phyloP scores from a whole-genome alignment of 1,284 basidiomycete genomes.

The Ustilago sp. region DNA sequence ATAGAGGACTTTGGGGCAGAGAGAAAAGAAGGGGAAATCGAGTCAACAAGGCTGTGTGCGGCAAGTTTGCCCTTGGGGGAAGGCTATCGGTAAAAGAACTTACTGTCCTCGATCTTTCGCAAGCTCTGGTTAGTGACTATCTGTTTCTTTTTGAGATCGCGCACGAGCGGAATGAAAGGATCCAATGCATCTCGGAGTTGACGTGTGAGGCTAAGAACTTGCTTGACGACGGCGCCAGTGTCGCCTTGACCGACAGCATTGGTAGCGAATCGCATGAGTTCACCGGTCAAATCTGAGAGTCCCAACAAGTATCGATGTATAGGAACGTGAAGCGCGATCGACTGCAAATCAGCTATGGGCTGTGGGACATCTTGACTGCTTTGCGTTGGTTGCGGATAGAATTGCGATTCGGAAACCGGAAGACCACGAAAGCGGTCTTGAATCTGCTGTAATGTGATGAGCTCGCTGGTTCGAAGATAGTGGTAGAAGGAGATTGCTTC shows the following conservation, averaged over 20 bases:
- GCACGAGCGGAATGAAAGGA: slow-evolving; percentile 76
- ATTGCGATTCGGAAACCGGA: slow-evolving; percentile 21
- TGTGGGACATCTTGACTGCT: neutral
- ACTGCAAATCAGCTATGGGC: neutral
- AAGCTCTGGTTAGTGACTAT: slow-evolving; percentile 84
- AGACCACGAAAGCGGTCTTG: slow-evolving; percentile 71
- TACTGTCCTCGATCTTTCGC: slow-evolving; percentile 93
- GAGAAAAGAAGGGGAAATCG: neutral
- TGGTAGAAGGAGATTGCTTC: slow-evolving; percentile 90
- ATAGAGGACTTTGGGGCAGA: slow-evolving; percentile 43
- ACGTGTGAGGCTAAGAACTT: slow-evolving; percentile 54
- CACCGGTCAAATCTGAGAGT: slow-evolving; percentile 91
- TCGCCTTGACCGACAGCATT: slow-evolving; percentile 59
- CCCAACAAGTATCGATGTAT: slow-evolving; percentile 89
- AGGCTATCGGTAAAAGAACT: slow-evolving; percentile 47
- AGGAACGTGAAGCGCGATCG: slow-evolving; percentile 67
- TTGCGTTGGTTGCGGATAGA: slow-evolving; percentile 12
- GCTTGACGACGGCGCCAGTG: slow-evolving; percentile 35
- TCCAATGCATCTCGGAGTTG: slow-evolving; percentile 76
- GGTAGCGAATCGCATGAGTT: slow-evolving; percentile 93
- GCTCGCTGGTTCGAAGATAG: slow-evolving; percentile 80
- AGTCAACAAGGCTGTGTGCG: neutral
- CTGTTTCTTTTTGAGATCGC: slow-evolving; percentile 87
- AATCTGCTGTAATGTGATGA: slow-evolving; percentile 80
- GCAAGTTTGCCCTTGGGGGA: neutral